Evolutionary conservation across 805 yeast species (phyloP), one percentile per base, ranked within the genome.

Genomic region (Dipodascopsis uninucleata): DNA sequence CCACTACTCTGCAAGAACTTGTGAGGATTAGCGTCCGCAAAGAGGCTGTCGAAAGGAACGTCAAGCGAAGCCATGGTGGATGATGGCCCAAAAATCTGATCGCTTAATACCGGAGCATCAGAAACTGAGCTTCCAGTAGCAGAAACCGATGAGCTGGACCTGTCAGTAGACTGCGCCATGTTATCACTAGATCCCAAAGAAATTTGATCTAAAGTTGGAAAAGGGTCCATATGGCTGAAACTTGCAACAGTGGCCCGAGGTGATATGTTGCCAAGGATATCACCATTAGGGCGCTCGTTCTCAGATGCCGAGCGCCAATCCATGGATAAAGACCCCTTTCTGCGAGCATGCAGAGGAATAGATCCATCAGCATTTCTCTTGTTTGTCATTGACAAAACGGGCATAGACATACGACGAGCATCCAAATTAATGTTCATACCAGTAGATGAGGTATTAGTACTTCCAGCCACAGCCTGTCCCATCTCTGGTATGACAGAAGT

Each of bases 261-360:
- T n/a, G 29, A 26, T n/a, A 10, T 10, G 12, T 12, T 10, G 12
- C 12, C 12, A 26, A 26, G 29, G 29, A 12, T 10, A 12, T 26
- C 29, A 26, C n/a, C 28, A 6, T 21, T 18, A 8, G 7, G 37
- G 37, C 20, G 37, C 9, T 7, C 23, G 37, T 34, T 34, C 37
- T 6, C 28, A n/a, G 28, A 24, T 34, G 28, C 8, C 9, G 37
- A 9, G 37, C 6, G 37, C 10, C 23, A n/a, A 5, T 17, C 9
- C 10, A 14, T n/a, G 1, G 41, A 14, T 12, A 29, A 17, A 6
- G 41, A 38, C 22, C 17, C 20, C 22, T 41, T 36, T 18, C 45
- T 39, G 16, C 45, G 33, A 14, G 10, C 28, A 26, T 41, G 45
- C 22, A 41, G 9, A 18, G 45, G 45, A 29, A 41, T 24, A 4